Base-by-base conservation (phyloP, 2,329 filamentous ascomycete species). In the Rutstroemia sp. region DNA sequence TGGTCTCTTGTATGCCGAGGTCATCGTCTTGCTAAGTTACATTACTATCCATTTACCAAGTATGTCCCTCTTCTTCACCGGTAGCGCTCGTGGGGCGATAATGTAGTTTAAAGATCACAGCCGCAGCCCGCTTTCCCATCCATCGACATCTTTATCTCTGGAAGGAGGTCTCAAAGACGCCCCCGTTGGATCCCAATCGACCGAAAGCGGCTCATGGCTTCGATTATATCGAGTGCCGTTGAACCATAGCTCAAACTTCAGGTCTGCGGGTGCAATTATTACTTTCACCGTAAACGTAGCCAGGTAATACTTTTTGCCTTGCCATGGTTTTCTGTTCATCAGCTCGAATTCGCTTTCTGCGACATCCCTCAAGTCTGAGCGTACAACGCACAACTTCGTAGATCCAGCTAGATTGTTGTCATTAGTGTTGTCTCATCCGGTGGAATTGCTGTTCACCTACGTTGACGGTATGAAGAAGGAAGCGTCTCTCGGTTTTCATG, bases 261-360 rank as follows among this genome's bases (percentile, higher is more conserved):
- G 68, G 56, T 84, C 81, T 0, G 82, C 76, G 0, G 78, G 75
- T 0, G 78, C 79, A 3, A 79, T 76, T 38, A 81, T 71, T 4
- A 81, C 78, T 55, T 79, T 75, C 0, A 84, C 74, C 50, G 80
- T 77, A 51, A 76, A 76, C 6, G 67, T 67, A 47, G 71, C 74
- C 4, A 73, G 60, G 45, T 72, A 76, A 54, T 69, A 76, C 51
- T 68, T 66, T 8, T 72, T 69, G 16, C 64, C 66, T 7, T 63
- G 62, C 51, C 73, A 70, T 17, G 70, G 68, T 3, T 70, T 59
- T 47, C 73, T 73, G 46, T 73, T 63, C 57, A 72, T 74, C 38
- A 67, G 60, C 0, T 71, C 60, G 19, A 76, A 67, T 46, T 75
- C 69, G 14, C 69, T 60, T 51, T 75, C 69, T 25, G 69, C 61